Evolutionary conservation across 306 rosid species (phyloP), one percentile per base, ranked within the genome.

Genomic region (Spatholobus suberectus): DNA sequence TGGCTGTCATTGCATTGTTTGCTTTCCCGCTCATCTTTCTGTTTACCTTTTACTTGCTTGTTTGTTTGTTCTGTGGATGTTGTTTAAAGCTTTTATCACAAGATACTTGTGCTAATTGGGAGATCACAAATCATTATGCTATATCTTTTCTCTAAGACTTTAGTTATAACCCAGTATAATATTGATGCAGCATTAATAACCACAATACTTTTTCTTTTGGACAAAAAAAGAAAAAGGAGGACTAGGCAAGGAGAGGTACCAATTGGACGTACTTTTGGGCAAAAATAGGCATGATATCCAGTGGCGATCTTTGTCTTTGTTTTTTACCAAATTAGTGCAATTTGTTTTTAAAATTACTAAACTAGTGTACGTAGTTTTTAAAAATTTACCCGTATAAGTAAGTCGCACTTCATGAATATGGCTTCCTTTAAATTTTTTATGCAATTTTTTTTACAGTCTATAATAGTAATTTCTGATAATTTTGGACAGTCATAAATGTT

Each of bases 1-100:
- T 83, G 83, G 73, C 82, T 88, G 87, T 73, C 87, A 81, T 81
- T 84, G 86, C 87, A 68, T 86, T 88, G 89, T 89, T 84, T 86
- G 86, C 81, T 82, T 85, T 63, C 77, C 5, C 24, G 37, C 72
- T 70, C n/a, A 69, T 79, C 83, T 75, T 90, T 90, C 90, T 89
- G 86, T 79, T 86, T 81, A 89, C 93, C 89, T 49, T 83, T 63
- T 90, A 88, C 87, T 70, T 71, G 12, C 41, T 87, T 85, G 89
- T 85, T 89, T 84, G 83, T 87, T 90, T 86, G 79, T 85, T 90
- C 71, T 82, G 17, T 84, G 89, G 85, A 76, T 43, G 70, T 87
- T 90, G 85, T 88, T 90, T 59, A 59, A 67, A 77, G 76, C 58
- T 84, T 78, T 71, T 89, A 88, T 84, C 88, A 75, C 37, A 84